A percentile compares a stretch with the other conserved stretches of the same genome.
Evolutionary conservation across 805 yeast genomes (phyloP).

Genomic region (Candida taoyuanica): DNA sequence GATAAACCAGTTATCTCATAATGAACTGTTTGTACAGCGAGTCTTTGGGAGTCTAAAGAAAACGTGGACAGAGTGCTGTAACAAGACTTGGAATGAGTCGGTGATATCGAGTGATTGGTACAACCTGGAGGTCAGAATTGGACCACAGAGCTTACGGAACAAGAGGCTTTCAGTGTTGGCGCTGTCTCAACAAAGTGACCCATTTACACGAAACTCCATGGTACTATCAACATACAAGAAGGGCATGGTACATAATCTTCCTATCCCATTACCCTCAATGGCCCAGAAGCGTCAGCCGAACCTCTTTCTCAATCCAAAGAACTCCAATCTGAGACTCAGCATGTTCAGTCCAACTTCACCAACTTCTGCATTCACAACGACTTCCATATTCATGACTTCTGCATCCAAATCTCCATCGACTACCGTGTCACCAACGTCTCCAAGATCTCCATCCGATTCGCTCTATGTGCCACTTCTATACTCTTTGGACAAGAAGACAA

Average conservation of each 20-base stretch:
- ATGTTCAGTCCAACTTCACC: slow-evolving; percentile 7
- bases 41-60: slow-evolving; percentile 43
- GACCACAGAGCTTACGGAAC: slow-evolving; percentile 24
- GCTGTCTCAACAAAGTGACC: slow-evolving; percentile 34
- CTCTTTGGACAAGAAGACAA: slow-evolving; percentile 12
- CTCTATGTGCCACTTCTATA: slow-evolving; percentile 22
- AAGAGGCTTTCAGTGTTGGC: slow-evolving; percentile 36
- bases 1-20: slow-evolving; percentile 21
- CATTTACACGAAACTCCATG: slow-evolving; percentile 38
- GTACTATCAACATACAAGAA: slow-evolving; percentile 30
- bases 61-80: slow-evolving; percentile 41
- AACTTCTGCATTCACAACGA: slow-evolving; percentile 2
- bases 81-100: slow-evolving; percentile 27
- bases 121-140: slow-evolving; percentile 22
- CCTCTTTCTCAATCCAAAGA: slow-evolving; percentile 22
- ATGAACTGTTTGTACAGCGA: slow-evolving; percentile 29
- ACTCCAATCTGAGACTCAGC: slow-evolving; percentile 23
- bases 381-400: not conserved
- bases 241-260: slow-evolving; percentile 21
- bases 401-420: slow-evolving; percentile 6
- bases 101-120: slow-evolving; percentile 25
- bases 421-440: slow-evolving; percentile 6
- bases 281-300: slow-evolving; percentile 16
- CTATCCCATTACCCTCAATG: slow-evolving; percentile 14
- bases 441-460: slow-evolving; percentile 8